Evolutionary conservation across 2,329 filamentous ascomycete genomes (phyloP).

Genomic region (Pyrenophora teres): DNA sequence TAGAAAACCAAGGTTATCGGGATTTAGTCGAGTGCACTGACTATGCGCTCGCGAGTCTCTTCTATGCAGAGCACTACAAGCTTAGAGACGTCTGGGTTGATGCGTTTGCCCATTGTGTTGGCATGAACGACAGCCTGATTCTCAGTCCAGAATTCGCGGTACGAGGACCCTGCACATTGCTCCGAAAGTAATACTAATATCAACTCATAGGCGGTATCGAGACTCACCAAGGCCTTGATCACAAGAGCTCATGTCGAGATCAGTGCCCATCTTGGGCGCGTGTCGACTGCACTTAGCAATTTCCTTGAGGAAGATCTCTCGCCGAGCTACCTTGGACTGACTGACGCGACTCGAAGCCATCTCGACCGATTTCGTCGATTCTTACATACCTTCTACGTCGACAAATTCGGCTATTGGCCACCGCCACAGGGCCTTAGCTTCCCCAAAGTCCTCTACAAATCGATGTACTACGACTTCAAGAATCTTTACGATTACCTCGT

Average conservation of each 20-base stretch:
- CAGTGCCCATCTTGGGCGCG: constrained; percentile 64
- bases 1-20: constrained; percentile 71
- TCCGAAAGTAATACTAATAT: constrained; percentile 6
- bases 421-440: constrained; percentile 60
- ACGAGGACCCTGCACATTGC: constrained; percentile 33
- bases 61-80: constrained; percentile 69
- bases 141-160: constrained; percentile 65
- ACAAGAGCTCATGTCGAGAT: constrained; percentile 67
- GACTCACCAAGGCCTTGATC: constrained; percentile 67
- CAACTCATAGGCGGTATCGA: constrained; percentile 45
- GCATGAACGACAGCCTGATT: constrained; percentile 69
- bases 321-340: constrained; percentile 67
- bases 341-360: constrained; percentile 65
- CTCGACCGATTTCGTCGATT: constrained; percentile 74
- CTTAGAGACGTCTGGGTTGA: constrained; percentile 70
- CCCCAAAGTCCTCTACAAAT: constrained; percentile 61
- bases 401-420: constrained; percentile 73
- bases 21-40: constrained; percentile 68
- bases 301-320: constrained; percentile 76
- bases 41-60: constrained; percentile 70
- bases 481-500: constrained; percentile 73
- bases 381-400: constrained; percentile 67
- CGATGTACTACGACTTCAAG: constrained; percentile 72
- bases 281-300: constrained; percentile 62
- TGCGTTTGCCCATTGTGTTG: constrained; percentile 77